Evolutionary conservation across 345 rosid genomes (phyloP), one percentile per base, ranked within the genome.

Genomic region (Orychophragmus violaceus): DNA sequence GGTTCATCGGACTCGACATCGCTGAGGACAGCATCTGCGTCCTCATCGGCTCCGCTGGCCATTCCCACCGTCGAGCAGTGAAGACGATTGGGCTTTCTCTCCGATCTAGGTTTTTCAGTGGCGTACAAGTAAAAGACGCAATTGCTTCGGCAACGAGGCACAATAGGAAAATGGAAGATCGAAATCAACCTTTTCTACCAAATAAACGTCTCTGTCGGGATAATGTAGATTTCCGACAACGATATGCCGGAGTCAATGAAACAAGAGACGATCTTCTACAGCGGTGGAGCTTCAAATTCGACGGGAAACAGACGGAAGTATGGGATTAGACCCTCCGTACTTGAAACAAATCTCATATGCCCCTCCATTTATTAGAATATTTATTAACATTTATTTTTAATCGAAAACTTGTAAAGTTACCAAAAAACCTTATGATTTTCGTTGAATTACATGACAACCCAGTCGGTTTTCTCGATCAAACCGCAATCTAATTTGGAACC

Each of bases 1-100:
- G 90, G 77, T 55, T 82, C 96, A 19, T 91, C 96, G 23, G 78
- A 83, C 56, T 89, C 97, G 27, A 94, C 90, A 75, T 90, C 99
- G 78, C 99, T 90, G 65, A 94, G 89, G 63, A 90, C 86, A 17
- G 96, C 82, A 45, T 87, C 91, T 27, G 78, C 76, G 59, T 88
- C 97, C 23, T 84, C 90, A 14, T 77, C 89, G 66, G 67, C 82
- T 44, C 60, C 80, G 32, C 68, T 82, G 46, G 85, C 68, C 97
- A 93, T 88, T 69, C 29, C 7, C 24, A 12, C 56, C 29, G 33
- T 37, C 17, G 58, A 58, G 59, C 42, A 35, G 30, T n/a, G 8
- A 61, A 59, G 37, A 51, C 4, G 35, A 64, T 5, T 19, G 2
- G 3, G 19, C 28, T 51, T 48, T 37, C 36, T 46, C 54, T 58